These are phyloP conservation scores for Kodamaea fukazawae DNA, from an alignment of 805 yeast species.

Conservation along the genomic window DNA sequence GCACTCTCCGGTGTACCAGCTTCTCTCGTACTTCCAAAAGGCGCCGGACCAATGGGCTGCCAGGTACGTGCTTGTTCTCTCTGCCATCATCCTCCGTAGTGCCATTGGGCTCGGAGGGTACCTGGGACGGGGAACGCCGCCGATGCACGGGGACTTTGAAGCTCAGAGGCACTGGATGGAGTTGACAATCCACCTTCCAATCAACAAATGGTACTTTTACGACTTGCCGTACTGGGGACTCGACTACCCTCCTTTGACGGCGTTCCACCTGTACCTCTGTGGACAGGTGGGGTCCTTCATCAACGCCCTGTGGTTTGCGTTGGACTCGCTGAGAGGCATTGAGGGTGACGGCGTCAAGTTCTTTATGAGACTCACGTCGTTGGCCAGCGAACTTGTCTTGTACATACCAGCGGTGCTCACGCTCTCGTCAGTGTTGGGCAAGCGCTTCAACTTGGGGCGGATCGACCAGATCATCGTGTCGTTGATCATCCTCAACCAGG, in stretches of 20 bases:
- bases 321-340: conserved; percentile 70
- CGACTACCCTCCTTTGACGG: conserved; percentile 96
- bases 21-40: conserved; percentile 72
- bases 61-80: conserved; percentile 66
- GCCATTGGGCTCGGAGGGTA: conserved; percentile 89
- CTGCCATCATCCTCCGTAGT: conserved; percentile 72
- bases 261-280: conserved; percentile 80
- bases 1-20: conserved; percentile 72
- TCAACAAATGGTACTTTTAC: conserved; percentile 80
- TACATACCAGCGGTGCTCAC: conserved; percentile 80
- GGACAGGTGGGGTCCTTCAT: conserved; percentile 71
- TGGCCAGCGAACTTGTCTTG: conserved; percentile 68
- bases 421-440: conserved; percentile 70
- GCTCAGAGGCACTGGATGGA: conserved; percentile 99
- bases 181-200: conserved; percentile 72
- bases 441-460: conserved; percentile 51
- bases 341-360: conserved; percentile 69
- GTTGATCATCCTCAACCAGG: conserved; percentile 80
- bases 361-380: conserved; percentile 79
- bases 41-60: conserved; percentile 92
- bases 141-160: conserved; percentile 93
- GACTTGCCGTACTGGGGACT: conserved; percentile 94
- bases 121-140: conserved; percentile 70
- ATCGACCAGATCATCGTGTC: conserved; percentile 76
- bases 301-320: conserved; percentile 70